Evolutionary conservation across 257 asterid genomes (phyloP).

Genomic region (Solanum habrochaites): DNA sequence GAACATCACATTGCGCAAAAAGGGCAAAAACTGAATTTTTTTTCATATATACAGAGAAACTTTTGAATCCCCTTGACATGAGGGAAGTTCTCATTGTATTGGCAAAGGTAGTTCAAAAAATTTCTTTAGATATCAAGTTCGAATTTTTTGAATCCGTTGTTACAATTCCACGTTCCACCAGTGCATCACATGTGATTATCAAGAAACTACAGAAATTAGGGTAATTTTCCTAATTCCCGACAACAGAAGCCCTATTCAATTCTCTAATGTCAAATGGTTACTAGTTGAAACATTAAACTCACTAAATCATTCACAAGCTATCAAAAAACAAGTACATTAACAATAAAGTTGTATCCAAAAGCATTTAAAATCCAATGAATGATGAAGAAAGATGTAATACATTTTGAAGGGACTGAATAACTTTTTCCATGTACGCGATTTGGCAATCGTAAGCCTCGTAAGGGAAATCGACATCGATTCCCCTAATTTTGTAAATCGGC

Average conservation of each 20-base stretch:
- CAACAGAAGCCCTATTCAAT: not conserved
- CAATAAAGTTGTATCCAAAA: not conserved
- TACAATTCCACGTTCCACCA: not conserved
- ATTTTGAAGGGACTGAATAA: conserved; percentile 70
- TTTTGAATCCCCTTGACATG: not conserved
- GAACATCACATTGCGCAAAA: not conserved
- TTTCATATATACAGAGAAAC: not conserved
- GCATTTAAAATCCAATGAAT: not conserved
- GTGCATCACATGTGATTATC: not conserved
- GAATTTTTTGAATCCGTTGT: not conserved
- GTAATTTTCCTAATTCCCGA: not conserved
- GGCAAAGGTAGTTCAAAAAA: not conserved
- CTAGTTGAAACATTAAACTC: not conserved
- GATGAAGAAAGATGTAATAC: not conserved
- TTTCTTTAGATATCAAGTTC: not conserved
- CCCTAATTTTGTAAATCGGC: conserved; percentile 82
- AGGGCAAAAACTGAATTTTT: not conserved
- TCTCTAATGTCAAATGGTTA: not conserved
- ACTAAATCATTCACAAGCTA: not conserved
- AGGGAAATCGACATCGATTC: conserved; percentile 91
- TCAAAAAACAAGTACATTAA: not conserved
- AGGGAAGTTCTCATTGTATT: not conserved
- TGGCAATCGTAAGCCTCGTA: conserved; percentile 95
- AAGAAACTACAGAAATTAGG: not conserved
- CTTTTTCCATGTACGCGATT: conserved; percentile 93